These are phyloP conservation scores for Podaxis sp. DNA, from an alignment of 768 basidiomycete species.

Conservation along the genomic window DNA sequence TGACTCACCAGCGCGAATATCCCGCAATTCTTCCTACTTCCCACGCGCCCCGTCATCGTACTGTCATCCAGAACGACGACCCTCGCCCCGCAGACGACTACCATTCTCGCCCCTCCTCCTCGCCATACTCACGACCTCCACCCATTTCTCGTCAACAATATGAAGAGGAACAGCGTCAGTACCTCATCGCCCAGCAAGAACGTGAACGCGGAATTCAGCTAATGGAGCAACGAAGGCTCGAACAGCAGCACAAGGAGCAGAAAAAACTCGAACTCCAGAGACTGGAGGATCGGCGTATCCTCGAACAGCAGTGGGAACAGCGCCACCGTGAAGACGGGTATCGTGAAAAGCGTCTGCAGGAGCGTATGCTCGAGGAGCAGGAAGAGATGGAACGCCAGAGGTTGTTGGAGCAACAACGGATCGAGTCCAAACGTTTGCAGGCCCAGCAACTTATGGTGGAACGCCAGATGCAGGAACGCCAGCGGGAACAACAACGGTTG, in stretches of 20 bases:
- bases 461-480: constrained; percentile 18
- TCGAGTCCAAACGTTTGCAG: constrained; percentile 17
- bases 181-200: neutral
- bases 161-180: constrained; percentile 18
- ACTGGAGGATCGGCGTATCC: constrained; percentile 5
- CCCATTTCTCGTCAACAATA: constrained; percentile 16
- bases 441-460: constrained; percentile 8
- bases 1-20: neutral
- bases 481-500: constrained; percentile 21
- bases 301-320: constrained; percentile 10
- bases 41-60: constrained; percentile 5
- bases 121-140: constrained; percentile 3
- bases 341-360: constrained; percentile 16
- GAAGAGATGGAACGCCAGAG: constrained; percentile 16
- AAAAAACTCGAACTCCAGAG: constrained; percentile 15
- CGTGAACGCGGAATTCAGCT: neutral
- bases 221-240: constrained; percentile 7
- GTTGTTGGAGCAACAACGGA: constrained; percentile 10
- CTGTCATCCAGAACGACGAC: neutral
- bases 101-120: constrained; percentile 7
- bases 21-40: constrained; percentile 9
- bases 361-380: constrained; percentile 13
- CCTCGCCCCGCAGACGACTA: constrained; percentile 4
- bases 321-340: constrained; percentile 19
- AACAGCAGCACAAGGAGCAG: constrained; percentile 15